These are phyloP conservation scores for Aureobasidium sp. DNA, from an alignment of 2,329 filamentous ascomycete species.

Conservation along the genomic window DNA sequence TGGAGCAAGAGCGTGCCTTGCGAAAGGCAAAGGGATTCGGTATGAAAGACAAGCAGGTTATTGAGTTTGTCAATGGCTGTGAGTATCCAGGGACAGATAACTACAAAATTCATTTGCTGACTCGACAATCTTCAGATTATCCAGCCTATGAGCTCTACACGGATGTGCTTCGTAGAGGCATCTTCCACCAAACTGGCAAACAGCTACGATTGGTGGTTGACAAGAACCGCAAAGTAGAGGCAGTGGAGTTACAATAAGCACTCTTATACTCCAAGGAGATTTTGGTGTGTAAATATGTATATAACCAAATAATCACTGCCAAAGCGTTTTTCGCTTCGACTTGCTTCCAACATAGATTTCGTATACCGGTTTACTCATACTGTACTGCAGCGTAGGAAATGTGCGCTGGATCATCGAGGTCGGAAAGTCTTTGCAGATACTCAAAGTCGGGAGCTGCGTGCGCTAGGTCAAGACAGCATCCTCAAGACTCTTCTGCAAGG, in stretches of 20 bases:
- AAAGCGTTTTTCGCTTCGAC: background rate
- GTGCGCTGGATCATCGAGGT: too few species aligned
- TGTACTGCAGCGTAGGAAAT: too few species aligned
- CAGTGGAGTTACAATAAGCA: background rate
- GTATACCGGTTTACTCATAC: too few species aligned
- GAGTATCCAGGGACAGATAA: slow-evolving; percentile 18
- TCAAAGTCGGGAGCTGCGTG: too few species aligned
- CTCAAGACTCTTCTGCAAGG: slow-evolving; percentile 23
- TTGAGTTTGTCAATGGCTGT: slow-evolving; percentile 63
- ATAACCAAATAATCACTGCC: background rate
- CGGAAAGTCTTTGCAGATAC: too few species aligned
- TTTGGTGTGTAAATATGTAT: background rate
- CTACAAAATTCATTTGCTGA: background rate
- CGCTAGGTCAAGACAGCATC: background rate
- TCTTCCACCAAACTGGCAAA: slow-evolving; percentile 36
- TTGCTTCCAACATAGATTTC: background rate
- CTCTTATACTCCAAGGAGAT: background rate
- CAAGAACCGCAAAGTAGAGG: slow-evolving; percentile 33
- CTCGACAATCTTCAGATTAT: slow-evolving; percentile 25
- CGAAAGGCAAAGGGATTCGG: slow-evolving; percentile 58
- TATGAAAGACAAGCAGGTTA: slow-evolving; percentile 75
- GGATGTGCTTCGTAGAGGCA: slow-evolving; percentile 39
- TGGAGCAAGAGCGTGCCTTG: slow-evolving; percentile 69
- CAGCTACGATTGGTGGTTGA: slow-evolving; percentile 44
- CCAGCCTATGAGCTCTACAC: slow-evolving; percentile 51